Percentiles rank a stretch among this genome's conserved stretches.
phyloP scores from a whole-genome alignment of 2,329 filamentous ascomycete genomes.

The Coleophoma cylindrospora region DNA sequence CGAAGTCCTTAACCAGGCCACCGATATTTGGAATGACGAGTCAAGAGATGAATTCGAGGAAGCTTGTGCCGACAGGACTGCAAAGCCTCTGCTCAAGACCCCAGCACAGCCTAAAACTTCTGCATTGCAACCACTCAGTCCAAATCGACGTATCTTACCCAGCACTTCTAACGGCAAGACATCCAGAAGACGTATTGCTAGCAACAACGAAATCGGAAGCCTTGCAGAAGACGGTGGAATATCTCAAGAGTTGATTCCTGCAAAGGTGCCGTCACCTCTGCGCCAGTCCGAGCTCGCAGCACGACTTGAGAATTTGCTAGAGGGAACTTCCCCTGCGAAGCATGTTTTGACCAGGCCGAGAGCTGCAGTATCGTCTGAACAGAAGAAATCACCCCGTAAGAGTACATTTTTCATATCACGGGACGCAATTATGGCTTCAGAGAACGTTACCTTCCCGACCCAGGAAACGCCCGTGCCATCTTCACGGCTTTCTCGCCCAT shows the following conservation, averaged over 20 bases:
- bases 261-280: background rate
- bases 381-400: background rate
- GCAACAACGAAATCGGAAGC: slow-evolving; percentile 8
- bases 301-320: slow-evolving; percentile 13
- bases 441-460: too few species aligned
- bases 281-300: background rate
- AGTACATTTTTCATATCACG: too few species aligned
- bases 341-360: slow-evolving; percentile 6
- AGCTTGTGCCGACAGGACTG: background rate
- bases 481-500: too few species aligned
- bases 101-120: background rate
- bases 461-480: too few species aligned
- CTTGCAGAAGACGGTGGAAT: slow-evolving; percentile 21
- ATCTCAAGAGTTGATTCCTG: background rate
- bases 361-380: background rate
- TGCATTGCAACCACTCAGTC: slow-evolving; percentile 18
- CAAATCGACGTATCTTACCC: slow-evolving; percentile 20
- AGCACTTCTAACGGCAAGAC: slow-evolving; percentile 11
- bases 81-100: too few species aligned
- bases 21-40: slow-evolving; percentile 2
- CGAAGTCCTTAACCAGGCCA: slow-evolving; percentile 4
- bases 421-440: too few species aligned
- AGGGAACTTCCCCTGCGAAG: slow-evolving; percentile 17
- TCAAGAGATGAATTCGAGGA: background rate
- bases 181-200: slow-evolving; percentile 10